Base-by-base conservation (phyloP, 2,329 filamentous ascomycete species). In the Aspergillus aculeatinus region DNA sequence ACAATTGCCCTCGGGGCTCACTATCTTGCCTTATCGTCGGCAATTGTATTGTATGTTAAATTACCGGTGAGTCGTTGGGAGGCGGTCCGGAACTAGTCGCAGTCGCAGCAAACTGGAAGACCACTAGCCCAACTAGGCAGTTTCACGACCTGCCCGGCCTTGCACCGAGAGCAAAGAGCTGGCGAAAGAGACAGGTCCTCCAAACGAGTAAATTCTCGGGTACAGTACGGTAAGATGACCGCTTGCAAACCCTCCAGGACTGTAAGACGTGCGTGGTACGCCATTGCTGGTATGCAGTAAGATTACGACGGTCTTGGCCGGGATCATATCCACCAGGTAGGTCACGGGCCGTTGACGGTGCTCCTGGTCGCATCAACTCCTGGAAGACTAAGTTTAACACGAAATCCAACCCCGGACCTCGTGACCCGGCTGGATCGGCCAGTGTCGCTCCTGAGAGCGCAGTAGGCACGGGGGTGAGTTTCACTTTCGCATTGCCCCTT, bases 351-450 rank as follows among this genome's bases (percentile, higher is more conserved):
- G 19, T 44, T 47, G 29, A 39, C 42, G 19, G 16, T 29, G 35
- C 47, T 42, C 29, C 27, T 35, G 4, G 25, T 52, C 51, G 39
- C 52, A 47, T 35, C 42, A 25, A 27, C 39, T 16, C 33, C 33
- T 12, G 47, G 52, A 27, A 55, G 52, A 44, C 53, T 58, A 23
- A 44, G 47, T 33, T 53, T 39, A 60, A 39, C 14, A 21, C 55
- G 58, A 59, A 58, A 52, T 60, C 39, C 48, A 60, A 63, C 58
- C 55, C 55, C 60, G 48, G 58, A 63, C 60, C 60, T 63, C 60
- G 60, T 63, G 60, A 63, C 58, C 29, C 16, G 35, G 21, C 42
- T 48, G 39, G 53, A 60, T 57, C 58, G 39, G 58, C 53, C 16
- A 55, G 35, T 55, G 31, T 55, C 47, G 52, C 39, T 10, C 29